Conservation (phyloP, 176 grass and related monocot species). For the Stipa capillata region DNA sequence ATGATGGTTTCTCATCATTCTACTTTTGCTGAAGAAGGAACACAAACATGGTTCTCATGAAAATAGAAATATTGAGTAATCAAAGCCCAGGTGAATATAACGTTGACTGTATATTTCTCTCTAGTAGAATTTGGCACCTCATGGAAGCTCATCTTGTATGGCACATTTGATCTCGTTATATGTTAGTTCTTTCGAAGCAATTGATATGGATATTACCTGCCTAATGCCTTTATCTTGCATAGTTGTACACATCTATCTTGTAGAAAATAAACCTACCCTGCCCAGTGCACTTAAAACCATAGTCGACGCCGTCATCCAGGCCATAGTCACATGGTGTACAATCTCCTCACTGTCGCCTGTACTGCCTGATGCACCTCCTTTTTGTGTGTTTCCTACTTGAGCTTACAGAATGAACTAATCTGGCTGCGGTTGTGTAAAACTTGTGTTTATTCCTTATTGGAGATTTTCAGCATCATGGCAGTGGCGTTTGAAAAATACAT, state of each 20-base stretch:
- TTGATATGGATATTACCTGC: not conserved
- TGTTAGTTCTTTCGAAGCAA: not conserved
- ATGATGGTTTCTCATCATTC: not conserved
- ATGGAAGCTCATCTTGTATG: not conserved
- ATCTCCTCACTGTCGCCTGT: too few relatives aligned
- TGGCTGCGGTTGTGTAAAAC: not conserved
- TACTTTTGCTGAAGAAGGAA: not conserved
- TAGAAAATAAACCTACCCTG: not conserved
- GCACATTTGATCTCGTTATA: not conserved
- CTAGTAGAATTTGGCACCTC: not conserved
- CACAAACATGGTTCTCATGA: not conserved
- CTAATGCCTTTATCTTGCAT: not conserved
- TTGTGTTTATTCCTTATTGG: not conserved
- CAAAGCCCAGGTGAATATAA: not conserved
- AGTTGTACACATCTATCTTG: not conserved
- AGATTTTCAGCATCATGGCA: not conserved
- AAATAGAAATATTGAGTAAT: not conserved
- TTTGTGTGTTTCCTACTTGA: too few relatives aligned
- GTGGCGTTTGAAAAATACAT: not conserved
- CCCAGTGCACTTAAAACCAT: not conserved
- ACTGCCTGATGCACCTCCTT: too few relatives aligned
- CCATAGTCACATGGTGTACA: too few relatives aligned
- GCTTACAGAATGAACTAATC: not conserved
- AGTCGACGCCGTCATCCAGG: not conserved
- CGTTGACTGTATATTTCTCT: not conserved